Evolutionary conservation across 2,329 filamentous ascomycete genomes (phyloP).

Genomic region (Metarhizium robertsii): DNA sequence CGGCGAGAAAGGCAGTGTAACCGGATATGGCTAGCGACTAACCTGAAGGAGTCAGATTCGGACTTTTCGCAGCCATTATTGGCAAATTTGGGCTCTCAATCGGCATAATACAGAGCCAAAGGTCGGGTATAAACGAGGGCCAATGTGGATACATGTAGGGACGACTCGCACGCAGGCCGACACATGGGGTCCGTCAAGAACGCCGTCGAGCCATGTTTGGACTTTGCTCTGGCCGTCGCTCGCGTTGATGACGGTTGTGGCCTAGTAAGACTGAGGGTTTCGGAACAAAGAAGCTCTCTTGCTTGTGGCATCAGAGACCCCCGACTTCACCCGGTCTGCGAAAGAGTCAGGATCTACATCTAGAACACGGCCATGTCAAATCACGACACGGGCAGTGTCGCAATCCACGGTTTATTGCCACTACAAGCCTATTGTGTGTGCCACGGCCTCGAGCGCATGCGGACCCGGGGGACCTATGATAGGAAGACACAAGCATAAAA

Average conservation of each 20-base stretch:
- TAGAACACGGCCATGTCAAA: background rate
- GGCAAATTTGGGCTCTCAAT: background rate
- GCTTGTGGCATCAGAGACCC: background rate
- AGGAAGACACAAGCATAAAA: background rate
- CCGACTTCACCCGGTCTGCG: background rate
- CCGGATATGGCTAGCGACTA: background rate
- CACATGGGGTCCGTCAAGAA: background rate
- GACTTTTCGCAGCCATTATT: background rate
- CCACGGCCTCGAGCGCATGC: background rate
- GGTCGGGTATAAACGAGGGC: background rate
- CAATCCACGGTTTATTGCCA: background rate
- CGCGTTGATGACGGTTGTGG: background rate
- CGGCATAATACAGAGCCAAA: background rate
- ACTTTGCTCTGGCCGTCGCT: background rate
- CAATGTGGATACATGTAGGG: background rate
- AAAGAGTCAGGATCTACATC: background rate
- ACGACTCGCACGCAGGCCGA: background rate
- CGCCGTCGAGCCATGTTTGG: too few relatives aligned
- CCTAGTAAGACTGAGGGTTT: background rate
- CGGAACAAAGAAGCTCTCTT: background rate
- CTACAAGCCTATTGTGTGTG: background rate
- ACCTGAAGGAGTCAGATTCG: background rate
- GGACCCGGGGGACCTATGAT: background rate
- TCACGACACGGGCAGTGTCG: background rate
- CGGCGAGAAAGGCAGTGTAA: background rate